A percentile compares a stretch with the other conserved stretches of the same genome.
These are phyloP conservation scores for Claviceps digitariae DNA, from an alignment of 2,329 filamentous ascomycete genomes.

Conservation along the genomic window DNA sequence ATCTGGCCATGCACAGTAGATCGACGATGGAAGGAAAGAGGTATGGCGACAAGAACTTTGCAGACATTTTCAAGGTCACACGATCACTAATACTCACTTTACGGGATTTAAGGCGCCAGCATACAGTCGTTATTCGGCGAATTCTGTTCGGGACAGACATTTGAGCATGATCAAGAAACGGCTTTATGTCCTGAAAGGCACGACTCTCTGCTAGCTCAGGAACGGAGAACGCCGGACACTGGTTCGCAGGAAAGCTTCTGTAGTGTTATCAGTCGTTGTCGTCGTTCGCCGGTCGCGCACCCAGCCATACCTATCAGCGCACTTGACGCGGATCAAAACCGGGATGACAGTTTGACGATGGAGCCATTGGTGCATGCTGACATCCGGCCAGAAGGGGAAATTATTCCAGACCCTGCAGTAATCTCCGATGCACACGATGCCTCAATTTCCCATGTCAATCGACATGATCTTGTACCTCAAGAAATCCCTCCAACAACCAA, in stretches of 20 bases:
- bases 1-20: conserved; percentile 74
- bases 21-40: conserved; percentile 46
- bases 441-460: neutral
- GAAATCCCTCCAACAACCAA: neutral
- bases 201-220: neutral
- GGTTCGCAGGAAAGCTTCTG: neutral
- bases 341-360: neutral
- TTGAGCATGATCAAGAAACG: conserved; percentile 54
- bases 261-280: neutral
- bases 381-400: too few relatives aligned
- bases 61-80: neutral
- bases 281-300: neutral
- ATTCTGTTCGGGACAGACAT: conserved; percentile 46
- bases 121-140: conserved; percentile 60
- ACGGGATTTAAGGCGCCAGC: conserved; percentile 30
- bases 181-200: conserved; percentile 10
- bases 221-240: neutral
- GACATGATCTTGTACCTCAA: neutral
- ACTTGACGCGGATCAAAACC: neutral
- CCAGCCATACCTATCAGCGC: neutral
- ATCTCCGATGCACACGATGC: neutral
- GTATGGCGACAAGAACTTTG: conserved; percentile 11
- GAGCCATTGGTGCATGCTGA: neutral
- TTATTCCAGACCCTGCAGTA: neutral
- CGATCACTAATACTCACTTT: neutral